A percentile compares a stretch with the other conserved stretches of the same genome.
These are phyloP conservation scores for Ailanthus altissimus DNA, from an alignment of 345 rosid species.

Conservation along the genomic window DNA sequence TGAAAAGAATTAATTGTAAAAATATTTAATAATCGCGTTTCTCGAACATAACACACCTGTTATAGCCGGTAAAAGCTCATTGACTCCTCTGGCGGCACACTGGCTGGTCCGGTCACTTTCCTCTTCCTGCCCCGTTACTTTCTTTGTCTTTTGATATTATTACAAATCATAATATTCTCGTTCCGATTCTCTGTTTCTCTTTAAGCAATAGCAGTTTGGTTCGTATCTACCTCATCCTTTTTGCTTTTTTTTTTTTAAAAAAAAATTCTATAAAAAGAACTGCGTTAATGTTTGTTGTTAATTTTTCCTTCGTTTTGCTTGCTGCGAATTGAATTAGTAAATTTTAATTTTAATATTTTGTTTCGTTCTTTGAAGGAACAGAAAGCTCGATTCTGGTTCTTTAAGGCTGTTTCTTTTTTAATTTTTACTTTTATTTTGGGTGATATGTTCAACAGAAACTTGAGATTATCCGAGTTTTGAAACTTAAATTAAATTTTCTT, in stretches of 20 bases:
- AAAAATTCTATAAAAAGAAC: too few relatives aligned
- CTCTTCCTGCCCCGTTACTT: conserved; percentile 16
- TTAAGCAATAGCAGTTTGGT: conserved; percentile 22
- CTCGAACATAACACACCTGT: conserved; percentile 35
- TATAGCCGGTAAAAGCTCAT: conserved; percentile 40
- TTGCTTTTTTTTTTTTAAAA: not conserved
- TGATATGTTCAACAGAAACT: not conserved
- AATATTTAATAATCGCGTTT: conserved; percentile 18
- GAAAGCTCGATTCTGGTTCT: not conserved
- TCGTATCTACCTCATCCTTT: not conserved
- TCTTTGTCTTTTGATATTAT: not conserved
- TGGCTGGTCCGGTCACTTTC: conserved; percentile 43
- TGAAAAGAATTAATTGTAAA: too few relatives aligned
- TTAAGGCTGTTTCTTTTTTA: not conserved
- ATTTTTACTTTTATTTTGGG: not conserved
- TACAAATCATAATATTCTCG: not conserved
- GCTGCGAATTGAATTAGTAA: not conserved
- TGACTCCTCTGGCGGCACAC: conserved; percentile 27
- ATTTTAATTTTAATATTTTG: not conserved
- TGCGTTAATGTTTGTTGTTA: not conserved
- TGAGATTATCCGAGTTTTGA: not conserved
- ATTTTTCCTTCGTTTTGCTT: not conserved
- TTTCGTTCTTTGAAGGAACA: not conserved
- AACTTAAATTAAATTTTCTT: not conserved
- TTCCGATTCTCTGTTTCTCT: conserved; percentile 28